Evolutionary conservation across 257 asterid genomes (phyloP).

Genomic region (Euphrasia confusa): DNA sequence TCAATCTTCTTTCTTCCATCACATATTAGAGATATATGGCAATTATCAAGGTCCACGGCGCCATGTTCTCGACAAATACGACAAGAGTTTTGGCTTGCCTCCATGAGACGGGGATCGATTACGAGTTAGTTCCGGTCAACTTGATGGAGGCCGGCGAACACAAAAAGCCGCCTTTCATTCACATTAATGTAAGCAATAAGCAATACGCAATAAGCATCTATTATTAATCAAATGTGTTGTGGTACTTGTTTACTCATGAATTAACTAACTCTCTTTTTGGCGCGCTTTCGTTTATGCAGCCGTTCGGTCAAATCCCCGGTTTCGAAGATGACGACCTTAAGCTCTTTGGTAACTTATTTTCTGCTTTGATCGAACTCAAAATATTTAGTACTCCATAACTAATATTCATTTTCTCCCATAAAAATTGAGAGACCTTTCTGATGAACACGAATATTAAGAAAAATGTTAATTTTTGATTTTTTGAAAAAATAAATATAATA

Average conservation of each 20-base stretch:
- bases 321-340: conserved; percentile 34
- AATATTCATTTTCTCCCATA: too few relatives aligned
- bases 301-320: conserved; percentile 38
- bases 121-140: conserved; percentile 33
- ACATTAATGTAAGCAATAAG: conserved; percentile 31
- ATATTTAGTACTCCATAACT: too few relatives aligned
- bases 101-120: conserved; percentile 29
- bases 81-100: conserved; percentile 40
- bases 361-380: too few relatives aligned
- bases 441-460: too few relatives aligned
- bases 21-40: too few relatives aligned
- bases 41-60: conserved; percentile 40
- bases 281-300: conserved; percentile 25
- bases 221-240: neutral
- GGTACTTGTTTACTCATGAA: neutral
- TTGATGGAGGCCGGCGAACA: conserved; percentile 32
- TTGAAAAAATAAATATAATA: too few relatives aligned
- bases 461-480: too few relatives aligned
- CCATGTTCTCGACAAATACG: conserved; percentile 31
- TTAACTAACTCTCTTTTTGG: neutral
- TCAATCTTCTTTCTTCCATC: too few relatives aligned
- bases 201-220: neutral
- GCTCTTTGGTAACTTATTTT: conserved; percentile 24
- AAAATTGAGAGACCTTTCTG: too few relatives aligned
- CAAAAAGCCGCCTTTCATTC: conserved; percentile 36